These are phyloP conservation scores for Xylaria sp. DNA, from an alignment of 2,329 filamentous ascomycete genomes.

Conservation along the genomic window DNA sequence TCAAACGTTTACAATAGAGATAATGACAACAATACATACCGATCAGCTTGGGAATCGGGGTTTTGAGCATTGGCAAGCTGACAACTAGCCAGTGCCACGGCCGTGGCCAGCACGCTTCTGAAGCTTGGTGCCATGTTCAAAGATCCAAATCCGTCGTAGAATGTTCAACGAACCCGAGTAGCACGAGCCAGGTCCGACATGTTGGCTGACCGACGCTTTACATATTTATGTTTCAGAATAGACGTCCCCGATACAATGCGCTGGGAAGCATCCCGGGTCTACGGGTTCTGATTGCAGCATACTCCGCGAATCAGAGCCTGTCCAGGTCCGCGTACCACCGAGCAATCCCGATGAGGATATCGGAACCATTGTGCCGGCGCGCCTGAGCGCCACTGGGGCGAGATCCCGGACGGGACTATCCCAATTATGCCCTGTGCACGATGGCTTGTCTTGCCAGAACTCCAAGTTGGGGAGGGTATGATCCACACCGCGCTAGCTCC, in stretches of 20 bases:
- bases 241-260: background rate
- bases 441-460: background rate
- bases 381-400: constrained; percentile 10
- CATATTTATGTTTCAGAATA: constrained; percentile 26
- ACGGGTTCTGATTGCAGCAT: constrained; percentile 10
- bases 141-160: background rate
- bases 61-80: constrained; percentile 34
- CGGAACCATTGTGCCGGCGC: constrained; percentile 31
- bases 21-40: constrained; percentile 20
- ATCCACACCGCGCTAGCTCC: background rate
- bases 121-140: constrained; percentile 33
- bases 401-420: constrained; percentile 17
- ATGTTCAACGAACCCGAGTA: background rate
- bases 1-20: background rate
- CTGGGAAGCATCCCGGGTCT: constrained; percentile 1
- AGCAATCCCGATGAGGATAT: constrained; percentile 31
- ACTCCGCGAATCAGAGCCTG: constrained; percentile 28
- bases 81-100: constrained; percentile 28
- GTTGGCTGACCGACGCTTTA: background rate
- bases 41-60: constrained; percentile 34
- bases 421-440: constrained; percentile 1
- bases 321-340: constrained; percentile 22
- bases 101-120: constrained; percentile 26
- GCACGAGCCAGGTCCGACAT: constrained; percentile 12
- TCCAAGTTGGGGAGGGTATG: background rate